Base-by-base conservation (phyloP, 352 stramenopile species). In the Phytophthora tentaculata region DNA sequence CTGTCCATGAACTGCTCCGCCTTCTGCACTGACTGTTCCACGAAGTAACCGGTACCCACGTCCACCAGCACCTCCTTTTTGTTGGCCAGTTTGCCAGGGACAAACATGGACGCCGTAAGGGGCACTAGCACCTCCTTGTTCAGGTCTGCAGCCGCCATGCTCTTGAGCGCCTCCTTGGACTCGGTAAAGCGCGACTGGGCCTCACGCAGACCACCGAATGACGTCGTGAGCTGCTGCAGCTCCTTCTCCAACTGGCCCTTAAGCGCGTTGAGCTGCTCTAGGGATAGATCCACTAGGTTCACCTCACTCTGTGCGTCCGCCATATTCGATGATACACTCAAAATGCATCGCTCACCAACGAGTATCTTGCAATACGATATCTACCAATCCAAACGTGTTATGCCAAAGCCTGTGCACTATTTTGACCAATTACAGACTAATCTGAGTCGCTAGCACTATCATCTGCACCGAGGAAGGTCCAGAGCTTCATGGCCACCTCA, bases 21-120 rank as follows among this genome's bases (percentile, higher is more conserved):
- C 66, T 98, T 90, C n/a, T 83, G 86, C 49, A 90, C 71, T 43
- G 74, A 91, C 64, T 98, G 97, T 79, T 98, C 90, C 24, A 96
- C 88, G 75, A 97, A 98, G 80, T 98, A 98, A 20, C 94, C 96
- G 28, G 96, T 98, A 28, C 96, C 96, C n/a, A 98, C 76, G 64
- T 98, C 96, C 58, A 98, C 92, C 37, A 98, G 80, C 45, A 98
- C 81, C 47, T 96, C 86, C 26, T 92, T 80, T 17, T 94, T 88
- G 62, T 96, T 91, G 32, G 82, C 71, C 28, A 98, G 81, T 57
- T 80, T 96, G 19, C 92, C 96, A 0, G 92, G 92, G 23, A 97
- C 94, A 66, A 98, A 98, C 64, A 98, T 93, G 59, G 89, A 97
- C 67, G 96, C 90, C n/a, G 96, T 98, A 28, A 98, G 80, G 32